A percentile compares a stretch with the other conserved stretches of the same genome.
These are phyloP conservation scores for Senecio squalidus DNA, from an alignment of 140 eudicot species.

Conservation along the genomic window DNA sequence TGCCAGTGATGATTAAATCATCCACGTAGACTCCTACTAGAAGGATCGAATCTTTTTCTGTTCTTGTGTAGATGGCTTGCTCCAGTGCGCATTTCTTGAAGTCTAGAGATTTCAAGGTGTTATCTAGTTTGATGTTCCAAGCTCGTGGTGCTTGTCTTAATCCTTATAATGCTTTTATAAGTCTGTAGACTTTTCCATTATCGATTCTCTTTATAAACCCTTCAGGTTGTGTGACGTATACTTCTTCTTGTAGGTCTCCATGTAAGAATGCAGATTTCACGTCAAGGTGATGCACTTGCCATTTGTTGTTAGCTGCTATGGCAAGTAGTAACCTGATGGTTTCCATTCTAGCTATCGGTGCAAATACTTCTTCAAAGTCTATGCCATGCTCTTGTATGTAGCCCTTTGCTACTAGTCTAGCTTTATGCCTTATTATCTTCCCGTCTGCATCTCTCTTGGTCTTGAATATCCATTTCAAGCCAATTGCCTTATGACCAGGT, in stretches of 20 bases:
- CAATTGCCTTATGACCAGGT: neutral
- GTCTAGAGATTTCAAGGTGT: neutral
- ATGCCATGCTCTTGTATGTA: neutral
- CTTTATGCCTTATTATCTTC: neutral
- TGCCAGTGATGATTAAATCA: neutral
- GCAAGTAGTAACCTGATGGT: neutral
- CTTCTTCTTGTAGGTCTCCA: too few species aligned
- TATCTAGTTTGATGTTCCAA: neutral
- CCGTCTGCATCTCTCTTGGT: too few species aligned
- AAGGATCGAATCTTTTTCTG: neutral
- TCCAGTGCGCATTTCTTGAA: neutral
- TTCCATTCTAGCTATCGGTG: neutral
- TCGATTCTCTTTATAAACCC: neutral
- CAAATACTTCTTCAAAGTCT: slow-evolving; percentile 5
- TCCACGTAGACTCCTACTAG: neutral
- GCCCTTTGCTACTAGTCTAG: neutral
- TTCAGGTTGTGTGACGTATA: neutral
- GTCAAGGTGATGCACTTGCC: neutral
- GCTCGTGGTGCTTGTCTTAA: neutral
- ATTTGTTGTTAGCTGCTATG: neutral
- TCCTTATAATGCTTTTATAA: neutral
- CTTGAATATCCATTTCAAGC: neutral
- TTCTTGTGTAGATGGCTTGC: neutral
- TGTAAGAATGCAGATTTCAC: neutral
- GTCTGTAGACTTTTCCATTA: neutral